Base-by-base conservation (phyloP, 805 yeast species). In the Kodamaea fukazawae region DNA sequence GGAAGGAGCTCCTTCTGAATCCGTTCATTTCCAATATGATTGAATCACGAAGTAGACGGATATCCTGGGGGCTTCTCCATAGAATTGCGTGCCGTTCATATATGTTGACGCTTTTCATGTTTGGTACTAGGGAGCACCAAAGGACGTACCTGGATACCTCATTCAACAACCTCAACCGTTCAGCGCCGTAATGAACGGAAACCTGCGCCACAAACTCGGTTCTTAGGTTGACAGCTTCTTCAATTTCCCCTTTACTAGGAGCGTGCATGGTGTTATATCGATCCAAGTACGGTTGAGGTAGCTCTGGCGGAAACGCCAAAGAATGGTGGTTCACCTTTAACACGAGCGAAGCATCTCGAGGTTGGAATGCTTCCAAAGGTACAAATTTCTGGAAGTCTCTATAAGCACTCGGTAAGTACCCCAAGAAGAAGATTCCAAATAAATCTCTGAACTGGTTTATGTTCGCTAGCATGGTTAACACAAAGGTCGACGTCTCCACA, bases 201-300 rank as follows among this genome's bases (percentile, higher is more conserved):
- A 63, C 57, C 20, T 60, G 62, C 4, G 67, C 60, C 2, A 57
- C 47, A 55, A 68, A 73, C 42, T 71, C 74, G 6, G 67, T 63
- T 16, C 73, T 48, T 7, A 52, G 38, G 0, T 59, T 51, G 7
- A 66, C 39, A 0, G 53, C 64, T n/a, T 47, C 40, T 11, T 60
- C 60, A 1, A 63, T 49, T 40, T 65, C 67, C 29, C 52, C 55
- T 35, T 63, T 57, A 1, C 53, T 56, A 0, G 79, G 78, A 6
- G 62, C 55, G 5, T 61, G 55, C 3, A 72, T 48, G 26, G 55
- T 57, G 37, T 65, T 69, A 22, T 71, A 71, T 2, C 65, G 65
- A 34, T 65, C 65, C 28, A 73, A 46, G 46, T 60, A 71, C 0
- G 77, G 75, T 27, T 55, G 57, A 2, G 78, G 78, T 10, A 70